Evolutionary conservation across 2,329 filamentous ascomycete species (phyloP).

Genomic region (Colletotrichum falcatum): DNA sequence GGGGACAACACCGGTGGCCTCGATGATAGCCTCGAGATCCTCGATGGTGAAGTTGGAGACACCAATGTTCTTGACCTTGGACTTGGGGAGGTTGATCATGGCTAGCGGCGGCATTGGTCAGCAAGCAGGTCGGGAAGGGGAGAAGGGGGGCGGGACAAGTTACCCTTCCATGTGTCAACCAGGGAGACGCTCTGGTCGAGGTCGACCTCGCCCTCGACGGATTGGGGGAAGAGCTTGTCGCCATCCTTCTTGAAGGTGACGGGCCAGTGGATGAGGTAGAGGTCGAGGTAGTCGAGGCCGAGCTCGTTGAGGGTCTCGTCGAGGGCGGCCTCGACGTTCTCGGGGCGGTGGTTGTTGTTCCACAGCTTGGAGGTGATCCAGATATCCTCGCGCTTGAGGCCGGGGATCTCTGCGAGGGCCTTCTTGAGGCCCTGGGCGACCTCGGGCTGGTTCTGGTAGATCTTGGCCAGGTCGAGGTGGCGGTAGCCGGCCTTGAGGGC

Average conservation of each 20-base stretch:
- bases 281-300: slow-evolving; percentile 68
- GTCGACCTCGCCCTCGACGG: slow-evolving; percentile 49
- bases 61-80: slow-evolving; percentile 75
- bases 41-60: slow-evolving; percentile 80
- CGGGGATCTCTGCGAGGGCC: slow-evolving; percentile 59
- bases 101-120: slow-evolving; percentile 44
- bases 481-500: slow-evolving; percentile 74
- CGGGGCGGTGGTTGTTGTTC: slow-evolving; percentile 74
- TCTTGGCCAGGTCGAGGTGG: slow-evolving; percentile 66
- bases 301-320: slow-evolving; percentile 68
- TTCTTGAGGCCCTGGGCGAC: slow-evolving; percentile 67
- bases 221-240: slow-evolving; percentile 59
- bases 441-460: slow-evolving; percentile 74
- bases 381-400: slow-evolving; percentile 68
- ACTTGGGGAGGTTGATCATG: slow-evolving; percentile 68
- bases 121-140: neutral
- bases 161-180: slow-evolving; percentile 59
- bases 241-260: slow-evolving; percentile 55
- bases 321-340: slow-evolving; percentile 67
- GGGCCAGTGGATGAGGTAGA: slow-evolving; percentile 75
- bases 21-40: slow-evolving; percentile 62
- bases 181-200: slow-evolving; percentile 59
- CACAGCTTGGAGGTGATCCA: slow-evolving; percentile 77
- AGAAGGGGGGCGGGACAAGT: neutral
- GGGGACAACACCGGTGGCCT: slow-evolving; percentile 66